Evolutionary conservation across 2,329 filamentous ascomycete species (phyloP).

Genomic region (Sclerotinia subarctica): DNA sequence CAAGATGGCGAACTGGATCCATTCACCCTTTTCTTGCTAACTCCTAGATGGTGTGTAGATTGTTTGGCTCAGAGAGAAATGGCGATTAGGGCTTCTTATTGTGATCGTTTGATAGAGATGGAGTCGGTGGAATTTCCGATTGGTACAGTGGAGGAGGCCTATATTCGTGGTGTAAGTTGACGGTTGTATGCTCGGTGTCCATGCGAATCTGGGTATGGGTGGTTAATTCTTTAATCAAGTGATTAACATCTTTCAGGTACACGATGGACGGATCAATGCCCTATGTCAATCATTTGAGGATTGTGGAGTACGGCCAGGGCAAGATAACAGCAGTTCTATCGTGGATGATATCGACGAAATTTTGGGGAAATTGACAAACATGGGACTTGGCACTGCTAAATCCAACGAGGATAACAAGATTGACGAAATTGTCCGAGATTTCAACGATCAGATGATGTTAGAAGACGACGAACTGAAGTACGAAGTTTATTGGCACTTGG

Average conservation of each 20-base stretch:
- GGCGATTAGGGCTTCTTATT: slow-evolving; percentile 10
- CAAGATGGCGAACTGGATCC: not conserved
- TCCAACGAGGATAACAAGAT: not conserved
- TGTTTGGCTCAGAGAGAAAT: slow-evolving; percentile 9
- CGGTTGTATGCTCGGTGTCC: not conserved
- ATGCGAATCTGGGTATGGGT: not conserved
- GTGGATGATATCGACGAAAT: slow-evolving; percentile 14
- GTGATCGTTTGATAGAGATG: slow-evolving; percentile 7
- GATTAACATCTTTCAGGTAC: slow-evolving; percentile 7
- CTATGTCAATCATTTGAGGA: slow-evolving; percentile 3
- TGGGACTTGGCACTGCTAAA: not conserved
- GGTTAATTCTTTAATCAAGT: not conserved
- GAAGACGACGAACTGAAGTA: slow-evolving; percentile 13
- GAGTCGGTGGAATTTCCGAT: slow-evolving; percentile 1
- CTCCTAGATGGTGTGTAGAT: slow-evolving; percentile 16
- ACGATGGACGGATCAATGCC: slow-evolving; percentile 18
- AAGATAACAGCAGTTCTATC: not conserved
- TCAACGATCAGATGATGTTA: not conserved
- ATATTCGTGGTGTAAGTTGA: slow-evolving; percentile 11
- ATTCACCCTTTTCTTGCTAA: slow-evolving; percentile 12
- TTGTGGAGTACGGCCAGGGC: slow-evolving; percentile 7
- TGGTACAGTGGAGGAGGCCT: slow-evolving; percentile 9
- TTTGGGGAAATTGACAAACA: not conserved
- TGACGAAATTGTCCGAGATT: not conserved
- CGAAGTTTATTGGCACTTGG: slow-evolving; percentile 17